A percentile compares a stretch with the other conserved stretches of the same genome.
These are phyloP conservation scores for Brassica incana DNA, from an alignment of 345 rosid genomes.

Conservation along the genomic window DNA sequence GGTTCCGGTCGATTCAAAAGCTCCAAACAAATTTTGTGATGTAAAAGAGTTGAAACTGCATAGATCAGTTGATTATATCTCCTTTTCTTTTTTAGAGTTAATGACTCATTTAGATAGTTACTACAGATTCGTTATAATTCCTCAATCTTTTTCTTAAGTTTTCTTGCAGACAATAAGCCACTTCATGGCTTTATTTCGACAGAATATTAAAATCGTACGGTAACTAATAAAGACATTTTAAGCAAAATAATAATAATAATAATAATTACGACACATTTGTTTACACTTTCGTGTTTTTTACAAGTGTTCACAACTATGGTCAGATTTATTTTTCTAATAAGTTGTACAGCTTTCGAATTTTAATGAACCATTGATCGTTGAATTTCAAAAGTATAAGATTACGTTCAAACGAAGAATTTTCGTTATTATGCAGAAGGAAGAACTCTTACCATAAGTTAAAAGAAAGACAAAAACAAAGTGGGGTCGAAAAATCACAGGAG, in stretches of 20 bases:
- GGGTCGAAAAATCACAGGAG: conserved; percentile 22
- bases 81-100: neutral
- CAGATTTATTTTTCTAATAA: conserved; percentile 7
- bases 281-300: conserved; percentile 13
- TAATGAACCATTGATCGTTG: neutral
- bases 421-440: neutral
- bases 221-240: neutral
- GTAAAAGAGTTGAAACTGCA: conserved; percentile 5
- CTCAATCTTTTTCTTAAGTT: too few species aligned
- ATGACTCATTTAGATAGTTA: conserved; percentile 2
- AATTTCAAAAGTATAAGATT: neutral
- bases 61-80: conserved; percentile 11
- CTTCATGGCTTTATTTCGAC: neutral
- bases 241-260: too few species aligned
- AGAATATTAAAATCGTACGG: neutral
- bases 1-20: neutral
- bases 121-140: neutral
- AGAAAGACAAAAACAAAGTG: conserved; percentile 25
- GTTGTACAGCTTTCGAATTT: conserved; percentile 6
- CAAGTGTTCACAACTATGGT: conserved; percentile 17
- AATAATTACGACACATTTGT: too few species aligned
- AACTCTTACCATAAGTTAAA: neutral
- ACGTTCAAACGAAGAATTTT: neutral
- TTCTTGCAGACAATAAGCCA: neutral
- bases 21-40: neutral